Base-by-base conservation (phyloP, 2,329 filamentous ascomycete genomes). In the Aaosphaeria pasadenensis region DNA sequence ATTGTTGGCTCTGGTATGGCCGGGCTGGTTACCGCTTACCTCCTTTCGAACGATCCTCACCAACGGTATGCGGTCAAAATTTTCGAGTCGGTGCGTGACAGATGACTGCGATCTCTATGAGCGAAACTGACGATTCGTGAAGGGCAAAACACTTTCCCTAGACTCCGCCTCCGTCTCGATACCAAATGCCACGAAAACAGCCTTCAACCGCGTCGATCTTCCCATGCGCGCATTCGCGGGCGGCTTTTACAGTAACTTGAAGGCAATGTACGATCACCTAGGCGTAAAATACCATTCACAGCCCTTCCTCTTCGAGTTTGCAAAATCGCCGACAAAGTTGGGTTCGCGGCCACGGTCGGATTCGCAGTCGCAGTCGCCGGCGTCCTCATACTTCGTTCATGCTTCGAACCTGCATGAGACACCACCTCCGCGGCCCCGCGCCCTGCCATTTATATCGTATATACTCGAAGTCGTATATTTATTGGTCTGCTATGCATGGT, bases 181-280 rank as follows among this genome's bases (percentile, higher is more conserved):
- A 33, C 55, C 59, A 32, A 59, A 63, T 56, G 33, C 53, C 53
- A 49, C 58, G 42, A 39, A 45, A 50, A 49, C 54, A 51, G 51
- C 56, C 5, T 50, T 56, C 31, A 60, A 66, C 44, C 71, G 74
- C 51, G 63, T 77, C 36, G 76, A 79, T 60, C 59, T 79, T 38
- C 77, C 77, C 32, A 80, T 80, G 77, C 74, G 77, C 44, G 74
- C 73, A 5, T 77, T 80, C 51, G 74, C 74, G 11, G 73, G 69
- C 7, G 74, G 75, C 17, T 85, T 80, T 62, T 84, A 85, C 57
- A 60, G 65, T 42, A 80, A 83, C 51, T 64, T 85, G 43, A 74
- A 73, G 52, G 69, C 71, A 29, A 79, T 85, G 76, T 84, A 84
- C 60, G 69, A 77, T 29, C 70, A 81, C 53, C 64, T 85, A 4